Evolutionary conservation across 177 flowering plant genomes (phyloP).

Genomic region (Tripterygium wilfordii): DNA sequence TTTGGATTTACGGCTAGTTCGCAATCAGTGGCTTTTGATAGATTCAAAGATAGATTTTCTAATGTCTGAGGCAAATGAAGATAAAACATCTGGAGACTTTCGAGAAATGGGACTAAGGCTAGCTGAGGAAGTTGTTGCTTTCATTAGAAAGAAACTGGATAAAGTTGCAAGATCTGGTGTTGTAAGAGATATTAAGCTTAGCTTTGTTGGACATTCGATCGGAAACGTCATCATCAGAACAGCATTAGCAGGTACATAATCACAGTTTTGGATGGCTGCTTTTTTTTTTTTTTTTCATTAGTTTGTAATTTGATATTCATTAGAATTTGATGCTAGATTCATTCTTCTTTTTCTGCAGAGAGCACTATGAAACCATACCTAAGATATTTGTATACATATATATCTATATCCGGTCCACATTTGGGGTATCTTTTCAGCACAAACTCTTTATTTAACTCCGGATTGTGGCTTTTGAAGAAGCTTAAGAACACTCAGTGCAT

Average conservation of each 20-base stretch:
- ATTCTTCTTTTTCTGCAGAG: constrained; percentile 46
- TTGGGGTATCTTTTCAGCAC: constrained; percentile 95
- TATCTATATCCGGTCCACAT: constrained; percentile 96
- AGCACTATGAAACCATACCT: constrained; percentile 77
- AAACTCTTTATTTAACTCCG: constrained; percentile 91
- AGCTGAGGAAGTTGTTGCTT: constrained; percentile 84
- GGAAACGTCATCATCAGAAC: constrained; percentile 89
- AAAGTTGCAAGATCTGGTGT: constrained; percentile 67
- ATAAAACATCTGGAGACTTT: constrained; percentile 88
- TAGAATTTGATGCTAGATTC: not conserved
- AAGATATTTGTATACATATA: constrained; percentile 72
- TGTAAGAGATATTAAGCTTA: constrained; percentile 64
- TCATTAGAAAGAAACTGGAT: constrained; percentile 84
- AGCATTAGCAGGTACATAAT: constrained; percentile 69
- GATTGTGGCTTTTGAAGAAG: constrained; percentile 94
- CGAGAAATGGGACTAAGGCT: constrained; percentile 91
- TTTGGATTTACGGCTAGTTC: constrained; percentile 93
- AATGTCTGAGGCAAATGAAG: constrained; percentile 93
- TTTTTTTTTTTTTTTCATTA: too few species aligned
- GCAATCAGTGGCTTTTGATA: constrained; percentile 96
- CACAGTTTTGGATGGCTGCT: constrained; percentile 2
- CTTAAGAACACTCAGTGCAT: constrained; percentile 81
- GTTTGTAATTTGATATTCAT: not conserved
- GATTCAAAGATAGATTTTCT: constrained; percentile 91
- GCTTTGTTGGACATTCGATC: constrained; percentile 99